Conservation (phyloP, 305 asterid genomes). For the Fraxinus xanthoxyloides region DNA sequence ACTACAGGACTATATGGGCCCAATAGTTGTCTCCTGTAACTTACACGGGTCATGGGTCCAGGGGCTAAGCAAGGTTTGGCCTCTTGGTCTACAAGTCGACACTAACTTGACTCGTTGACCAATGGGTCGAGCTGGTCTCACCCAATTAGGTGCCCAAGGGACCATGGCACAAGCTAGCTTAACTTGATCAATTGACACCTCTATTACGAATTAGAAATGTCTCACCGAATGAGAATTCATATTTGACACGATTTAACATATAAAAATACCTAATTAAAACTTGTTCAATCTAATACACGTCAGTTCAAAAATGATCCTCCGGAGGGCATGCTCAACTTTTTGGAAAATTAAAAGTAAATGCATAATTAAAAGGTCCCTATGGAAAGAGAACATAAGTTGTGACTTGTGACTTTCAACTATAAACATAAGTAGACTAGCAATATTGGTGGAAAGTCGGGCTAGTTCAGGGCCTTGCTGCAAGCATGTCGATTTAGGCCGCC, state of each 20-base stretch:
- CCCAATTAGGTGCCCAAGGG: background rate
- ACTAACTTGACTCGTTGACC: slow-evolving; percentile 21
- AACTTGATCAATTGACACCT: background rate
- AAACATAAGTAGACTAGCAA: background rate
- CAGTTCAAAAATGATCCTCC: background rate
- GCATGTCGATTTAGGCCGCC: background rate
- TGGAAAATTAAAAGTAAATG: background rate
- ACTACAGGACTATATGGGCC: background rate
- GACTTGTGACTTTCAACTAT: background rate
- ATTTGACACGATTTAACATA: background rate
- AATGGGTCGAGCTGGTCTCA: slow-evolving; percentile 25
- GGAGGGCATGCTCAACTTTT: too few relatives aligned
- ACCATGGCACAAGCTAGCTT: background rate
- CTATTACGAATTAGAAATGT: background rate
- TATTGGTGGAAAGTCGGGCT: background rate
- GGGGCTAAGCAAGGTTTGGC: background rate
- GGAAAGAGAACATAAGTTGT: background rate
- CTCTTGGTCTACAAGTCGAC: background rate
- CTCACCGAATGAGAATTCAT: background rate
- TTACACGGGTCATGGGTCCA: background rate
- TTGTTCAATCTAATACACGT: background rate
- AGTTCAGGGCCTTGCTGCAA: background rate
- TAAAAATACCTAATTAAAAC: too few relatives aligned
- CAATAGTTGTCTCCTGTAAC: background rate
- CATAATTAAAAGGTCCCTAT: background rate